A percentile compares a stretch with the other conserved stretches of the same genome.
phyloP scores from a whole-genome alignment of 2,329 filamentous ascomycete genomes.

The Colletotrichum sp. region DNA sequence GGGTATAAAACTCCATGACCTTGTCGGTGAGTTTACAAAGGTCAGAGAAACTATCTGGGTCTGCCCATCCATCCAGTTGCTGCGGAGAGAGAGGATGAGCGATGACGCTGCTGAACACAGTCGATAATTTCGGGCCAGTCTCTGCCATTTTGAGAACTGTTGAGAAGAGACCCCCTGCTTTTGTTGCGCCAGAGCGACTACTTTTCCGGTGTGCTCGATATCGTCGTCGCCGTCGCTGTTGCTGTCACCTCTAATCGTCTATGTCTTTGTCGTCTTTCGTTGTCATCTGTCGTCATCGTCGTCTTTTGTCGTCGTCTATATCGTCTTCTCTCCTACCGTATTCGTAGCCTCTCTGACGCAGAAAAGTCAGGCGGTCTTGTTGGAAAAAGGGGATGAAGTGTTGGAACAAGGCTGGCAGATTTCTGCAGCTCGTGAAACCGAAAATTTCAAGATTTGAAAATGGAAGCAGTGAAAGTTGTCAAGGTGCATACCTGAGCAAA shows the following conservation, averaged over 20 bases:
- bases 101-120: not conserved
- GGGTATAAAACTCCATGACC: not conserved
- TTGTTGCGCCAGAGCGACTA: fast-evolving
- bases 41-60: not conserved
- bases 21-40: not conserved
- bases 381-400: not conserved
- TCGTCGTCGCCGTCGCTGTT: not conserved
- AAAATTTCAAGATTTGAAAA: not conserved
- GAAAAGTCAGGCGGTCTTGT: not conserved
- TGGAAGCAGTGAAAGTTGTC: not conserved
- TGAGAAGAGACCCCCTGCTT: too few species aligned
- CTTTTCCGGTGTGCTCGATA: fast-evolving
- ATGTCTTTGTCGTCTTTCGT: not conserved
- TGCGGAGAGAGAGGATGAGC: not conserved
- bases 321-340: not conserved
- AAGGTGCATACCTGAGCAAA: not conserved
- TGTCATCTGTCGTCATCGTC: not conserved
- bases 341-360: not conserved
- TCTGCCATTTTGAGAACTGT: not conserved
- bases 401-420: fast-evolving
- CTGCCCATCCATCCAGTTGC: not conserved
- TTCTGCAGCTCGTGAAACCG: not conserved
- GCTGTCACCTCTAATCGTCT: not conserved
- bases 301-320: not conserved
- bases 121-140: not conserved